phyloP scores from a whole-genome alignment of 1,284 basidiomycete species.

The Cutaneotrichosporon daszewskae region DNA sequence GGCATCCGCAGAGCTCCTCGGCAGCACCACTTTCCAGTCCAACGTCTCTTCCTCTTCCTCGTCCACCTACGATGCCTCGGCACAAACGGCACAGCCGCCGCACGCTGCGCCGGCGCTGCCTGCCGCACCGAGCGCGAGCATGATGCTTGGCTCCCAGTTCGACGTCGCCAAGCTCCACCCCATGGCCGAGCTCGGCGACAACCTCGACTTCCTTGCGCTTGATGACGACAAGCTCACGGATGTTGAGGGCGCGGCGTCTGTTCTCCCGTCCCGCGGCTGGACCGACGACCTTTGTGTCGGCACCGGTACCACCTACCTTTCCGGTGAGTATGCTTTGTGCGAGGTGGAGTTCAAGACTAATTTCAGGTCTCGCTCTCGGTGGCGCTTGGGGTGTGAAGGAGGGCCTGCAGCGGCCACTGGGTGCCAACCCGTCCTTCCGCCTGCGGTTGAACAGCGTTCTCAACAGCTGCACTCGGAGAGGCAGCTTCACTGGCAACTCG shows the following conservation, averaged over 20 bases:
- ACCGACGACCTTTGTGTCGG: constrained; percentile 99
- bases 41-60: constrained; percentile 13
- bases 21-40: constrained; percentile 36
- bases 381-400: constrained; percentile 94
- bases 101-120: constrained; percentile 16
- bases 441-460: constrained; percentile 94
- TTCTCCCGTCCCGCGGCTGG: constrained; percentile 91
- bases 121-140: constrained; percentile 69
- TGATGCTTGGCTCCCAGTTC: constrained; percentile 74
- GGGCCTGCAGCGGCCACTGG: constrained; percentile 79
- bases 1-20: constrained; percentile 40
- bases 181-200: constrained; percentile 70
- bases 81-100: constrained; percentile 4
- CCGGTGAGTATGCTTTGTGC: constrained; percentile 61
- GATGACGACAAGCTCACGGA: constrained; percentile 89
- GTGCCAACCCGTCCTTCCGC: constrained; percentile 58
- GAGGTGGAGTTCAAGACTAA: constrained; percentile 58
- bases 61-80: constrained; percentile 1
- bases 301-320: constrained; percentile 96
- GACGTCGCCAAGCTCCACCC: constrained; percentile 87
- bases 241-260: constrained; percentile 74
- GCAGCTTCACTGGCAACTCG: constrained; percentile 96
- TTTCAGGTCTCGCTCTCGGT: constrained; percentile 79
- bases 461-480: constrained; percentile 93
- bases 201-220: constrained; percentile 83